Evolutionary conservation across 352 stramenopile species (phyloP), one percentile per base, ranked within the genome.

Genomic region (Phytophthora foliorum): DNA sequence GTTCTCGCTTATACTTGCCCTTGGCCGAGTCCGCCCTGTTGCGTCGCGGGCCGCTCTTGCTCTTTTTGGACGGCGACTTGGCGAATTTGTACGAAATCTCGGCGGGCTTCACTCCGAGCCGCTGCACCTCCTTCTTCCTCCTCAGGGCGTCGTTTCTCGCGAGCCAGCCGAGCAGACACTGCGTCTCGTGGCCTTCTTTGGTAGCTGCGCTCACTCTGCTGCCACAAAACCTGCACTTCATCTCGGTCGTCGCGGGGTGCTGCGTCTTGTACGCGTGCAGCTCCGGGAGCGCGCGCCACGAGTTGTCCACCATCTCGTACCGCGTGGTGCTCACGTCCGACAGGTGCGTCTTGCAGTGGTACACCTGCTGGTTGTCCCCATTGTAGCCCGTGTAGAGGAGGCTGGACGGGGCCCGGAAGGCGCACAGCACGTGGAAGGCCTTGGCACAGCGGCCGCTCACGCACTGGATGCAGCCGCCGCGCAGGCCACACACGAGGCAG

Each of bases 401-500:
- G 32, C 49, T 81, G 7, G 87, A 94, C 0, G 84, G 87, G 25
- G 84, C 69, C 6, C 88, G 85, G 63, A 95, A 82, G 3, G 88
- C 89, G 56, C 91, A 97, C 6, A 91, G 63, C 6, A 93, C 82
- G 59, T 97, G 91, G 72, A 96, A 97, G 16, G 90, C 65, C 51
- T 81, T 82, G 42, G 90, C 78, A 53, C 91, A 97, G 25, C 90
- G 87, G 0, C 89, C 90, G 42, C 85, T 95, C 13, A 94, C 75
- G 59, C 91, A 97, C 70, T 97, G 91, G 57, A 97, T 96, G 65
- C 90, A 97, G 7, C 83, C 85, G 51, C 90, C 87, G 27, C 88
- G 87, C 32, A 86, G 60, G n/a, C 86, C 82, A 51, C 91, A 97
- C n/a, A 97, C 69, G 14, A 89, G 46, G 63, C 90, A 97, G 34